Percentiles rank a stretch among this genome's conserved stretches.
Evolutionary conservation across 441 rosid genomes (phyloP).

Genomic region (Erodium moschatum): DNA sequence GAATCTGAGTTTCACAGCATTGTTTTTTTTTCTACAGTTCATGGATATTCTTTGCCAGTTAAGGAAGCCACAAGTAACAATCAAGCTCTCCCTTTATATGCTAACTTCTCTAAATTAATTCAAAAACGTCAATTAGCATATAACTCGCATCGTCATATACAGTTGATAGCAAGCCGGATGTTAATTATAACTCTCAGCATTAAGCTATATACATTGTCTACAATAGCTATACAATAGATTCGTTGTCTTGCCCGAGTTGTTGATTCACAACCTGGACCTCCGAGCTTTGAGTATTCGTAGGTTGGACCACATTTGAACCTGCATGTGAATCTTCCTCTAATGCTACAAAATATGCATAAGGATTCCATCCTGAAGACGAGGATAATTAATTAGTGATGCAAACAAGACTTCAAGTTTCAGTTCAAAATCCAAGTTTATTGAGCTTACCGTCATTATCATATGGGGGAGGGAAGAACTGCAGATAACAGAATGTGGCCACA

Average conservation of each 20-base stretch:
- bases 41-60: no score
- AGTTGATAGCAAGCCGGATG: no score
- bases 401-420: neutral
- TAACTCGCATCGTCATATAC: no score
- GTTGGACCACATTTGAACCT: slow-evolving; percentile 20
- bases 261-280: slow-evolving; percentile 24
- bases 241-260: slow-evolving; percentile 19
- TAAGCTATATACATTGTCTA: no score
- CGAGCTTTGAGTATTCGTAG: slow-evolving; percentile 17
- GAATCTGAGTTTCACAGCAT: no score
- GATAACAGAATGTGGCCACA: slow-evolving; percentile 56
- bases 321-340: slow-evolving; percentile 32
- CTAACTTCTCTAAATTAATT: no score
- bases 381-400: neutral
- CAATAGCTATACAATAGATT: slow-evolving; percentile 3
- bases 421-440: no score
- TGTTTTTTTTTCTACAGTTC: no score
- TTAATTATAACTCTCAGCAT: no score
- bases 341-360: slow-evolving; percentile 59
- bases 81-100: no score
- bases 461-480: slow-evolving; percentile 70
- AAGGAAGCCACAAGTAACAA: no score
- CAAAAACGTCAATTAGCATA: no score
- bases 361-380: slow-evolving; percentile 52
- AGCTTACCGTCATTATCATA: slow-evolving; percentile 46